Evolutionary conservation across 192 early-diverging fungal species (phyloP).

Genomic region (Coemansia aciculifera): DNA sequence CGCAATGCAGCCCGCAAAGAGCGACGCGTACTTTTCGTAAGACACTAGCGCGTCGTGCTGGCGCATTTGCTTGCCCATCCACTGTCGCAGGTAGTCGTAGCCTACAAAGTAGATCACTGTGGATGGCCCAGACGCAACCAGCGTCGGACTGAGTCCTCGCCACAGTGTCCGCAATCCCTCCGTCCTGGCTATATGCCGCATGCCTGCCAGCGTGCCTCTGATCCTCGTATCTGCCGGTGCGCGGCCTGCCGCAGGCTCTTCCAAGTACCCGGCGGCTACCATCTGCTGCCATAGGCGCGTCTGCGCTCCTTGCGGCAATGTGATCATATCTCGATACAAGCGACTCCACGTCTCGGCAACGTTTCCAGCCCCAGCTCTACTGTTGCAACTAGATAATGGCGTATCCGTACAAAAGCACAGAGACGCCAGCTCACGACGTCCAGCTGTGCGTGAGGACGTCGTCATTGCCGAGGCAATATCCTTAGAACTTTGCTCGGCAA

Average conservation of each 20-base stretch:
- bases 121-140: constrained; percentile 87
- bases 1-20: constrained; percentile 76
- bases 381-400: not conserved
- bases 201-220: constrained; percentile 62
- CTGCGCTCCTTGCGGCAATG: constrained; percentile 19
- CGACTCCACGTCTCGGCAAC: constrained; percentile 17
- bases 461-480: not conserved
- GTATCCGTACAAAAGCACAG: constrained; percentile 27
- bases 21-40: constrained; percentile 63
- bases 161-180: constrained; percentile 84
- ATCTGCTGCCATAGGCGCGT: constrained; percentile 22
- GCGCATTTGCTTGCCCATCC: constrained; percentile 27
- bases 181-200: constrained; percentile 73
- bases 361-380: constrained; percentile 5
- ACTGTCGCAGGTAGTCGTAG: constrained; percentile 82
- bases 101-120: constrained; percentile 95
- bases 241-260: not conserved
- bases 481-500: not conserved
- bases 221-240: constrained; percentile 11
- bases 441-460: not conserved
- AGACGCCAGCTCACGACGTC: constrained; percentile 10
- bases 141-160: constrained; percentile 82
- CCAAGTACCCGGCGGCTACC: constrained; percentile 9
- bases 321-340: constrained; percentile 32
- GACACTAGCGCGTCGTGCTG: constrained; percentile 21